Conservation (phyloP, 257 asterid species). For the Cinchona pubescens region DNA sequence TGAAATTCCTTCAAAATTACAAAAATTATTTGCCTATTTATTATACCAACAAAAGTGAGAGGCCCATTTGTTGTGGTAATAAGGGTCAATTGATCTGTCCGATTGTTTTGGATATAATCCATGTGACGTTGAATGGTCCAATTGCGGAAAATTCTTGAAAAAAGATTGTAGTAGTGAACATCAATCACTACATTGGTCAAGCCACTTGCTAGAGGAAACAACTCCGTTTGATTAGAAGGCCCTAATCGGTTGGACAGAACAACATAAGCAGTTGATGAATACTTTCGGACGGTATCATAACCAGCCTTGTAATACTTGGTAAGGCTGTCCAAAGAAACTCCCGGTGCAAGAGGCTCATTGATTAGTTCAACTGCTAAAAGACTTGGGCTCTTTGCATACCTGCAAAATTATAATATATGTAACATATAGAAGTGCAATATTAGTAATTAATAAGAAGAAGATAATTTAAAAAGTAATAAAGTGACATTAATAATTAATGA, state of each 20-base stretch:
- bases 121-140: conserved; percentile 48
- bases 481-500: too few species aligned
- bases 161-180: conserved; percentile 67
- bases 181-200: conserved; percentile 47
- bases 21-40: neutral
- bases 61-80: conserved; percentile 56
- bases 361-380: conserved; percentile 60
- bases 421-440: too few species aligned
- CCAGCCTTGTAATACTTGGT: conserved; percentile 49
- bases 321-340: conserved; percentile 34
- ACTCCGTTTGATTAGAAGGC: conserved; percentile 35
- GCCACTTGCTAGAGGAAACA: conserved; percentile 46
- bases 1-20: too few species aligned
- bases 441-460: too few species aligned
- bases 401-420: neutral
- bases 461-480: too few species aligned
- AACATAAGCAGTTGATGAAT: conserved; percentile 47
- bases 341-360: conserved; percentile 68
- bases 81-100: conserved; percentile 31
- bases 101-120: conserved; percentile 38
- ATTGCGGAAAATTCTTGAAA: conserved; percentile 16
- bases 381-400: conserved; percentile 57
- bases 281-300: conserved; percentile 48
- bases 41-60: conserved; percentile 56
- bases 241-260: conserved; percentile 59